These are phyloP conservation scores for Cutaneotrichosporon spelunceum DNA, from an alignment of 1,284 basidiomycete genomes.

Conservation along the genomic window DNA sequence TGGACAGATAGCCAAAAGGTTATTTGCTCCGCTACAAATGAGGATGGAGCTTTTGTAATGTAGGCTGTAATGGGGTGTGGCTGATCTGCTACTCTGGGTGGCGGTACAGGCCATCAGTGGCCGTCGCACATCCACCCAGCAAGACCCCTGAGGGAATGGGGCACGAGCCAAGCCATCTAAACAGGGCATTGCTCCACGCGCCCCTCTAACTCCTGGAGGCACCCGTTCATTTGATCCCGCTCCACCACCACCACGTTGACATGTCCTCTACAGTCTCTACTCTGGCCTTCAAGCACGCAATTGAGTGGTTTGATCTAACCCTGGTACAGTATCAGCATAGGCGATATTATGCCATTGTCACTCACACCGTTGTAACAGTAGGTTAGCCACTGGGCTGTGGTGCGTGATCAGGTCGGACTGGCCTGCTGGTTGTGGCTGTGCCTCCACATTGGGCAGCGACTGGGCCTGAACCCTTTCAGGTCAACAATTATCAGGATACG, in stretches of 20 bases:
- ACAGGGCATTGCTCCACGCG: no score
- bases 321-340: background rate
- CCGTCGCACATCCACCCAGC: no score
- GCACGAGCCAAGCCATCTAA: no score
- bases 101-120: no score
- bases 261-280: background rate
- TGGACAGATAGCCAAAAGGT: no score
- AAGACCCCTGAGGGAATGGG: no score
- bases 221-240: no score
- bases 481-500: background rate
- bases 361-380: conserved; percentile 81
- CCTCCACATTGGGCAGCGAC: background rate
- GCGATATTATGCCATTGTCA: conserved; percentile 5
- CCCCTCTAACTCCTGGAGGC: no score
- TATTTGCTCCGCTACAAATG: no score
- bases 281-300: background rate
- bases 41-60: no score
- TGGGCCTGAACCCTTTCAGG: background rate
- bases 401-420: conserved; percentile 31
- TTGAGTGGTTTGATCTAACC: conserved; percentile 8
- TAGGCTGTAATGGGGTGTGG: no score
- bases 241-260: background rate
- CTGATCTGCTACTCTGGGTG: no score
- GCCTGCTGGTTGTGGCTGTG: background rate
- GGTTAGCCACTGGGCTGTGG: conserved; percentile 75